These are phyloP conservation scores for Penicillium maclennaniae DNA, from an alignment of 495 filamentous ascomycete species.

Conservation along the genomic window DNA sequence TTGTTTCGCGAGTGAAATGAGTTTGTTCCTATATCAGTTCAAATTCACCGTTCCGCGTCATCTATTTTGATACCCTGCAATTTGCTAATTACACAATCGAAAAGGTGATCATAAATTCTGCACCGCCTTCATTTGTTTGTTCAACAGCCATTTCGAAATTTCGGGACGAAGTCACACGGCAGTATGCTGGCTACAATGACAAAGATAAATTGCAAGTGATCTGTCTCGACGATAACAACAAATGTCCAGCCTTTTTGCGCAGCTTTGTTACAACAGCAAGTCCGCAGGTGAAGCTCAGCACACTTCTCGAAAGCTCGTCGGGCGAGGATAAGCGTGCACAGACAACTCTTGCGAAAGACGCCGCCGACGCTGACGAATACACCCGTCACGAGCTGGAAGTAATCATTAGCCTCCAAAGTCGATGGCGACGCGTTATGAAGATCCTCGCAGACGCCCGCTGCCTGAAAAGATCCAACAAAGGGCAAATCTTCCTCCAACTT, in stretches of 20 bases:
- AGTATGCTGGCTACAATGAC: slow-evolving; percentile 7
- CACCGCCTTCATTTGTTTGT: background rate
- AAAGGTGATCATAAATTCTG: background rate
- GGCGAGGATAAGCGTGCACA: background rate
- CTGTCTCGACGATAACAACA: slow-evolving; percentile 4
- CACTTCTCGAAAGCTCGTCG: background rate
- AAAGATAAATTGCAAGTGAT: slow-evolving; percentile 14
- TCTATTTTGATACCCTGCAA: background rate
- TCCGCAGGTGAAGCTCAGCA: background rate
- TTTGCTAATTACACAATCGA: background rate
- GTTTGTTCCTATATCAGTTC: background rate
- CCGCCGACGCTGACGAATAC: slow-evolving; percentile 2
- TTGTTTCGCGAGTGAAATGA: background rate
- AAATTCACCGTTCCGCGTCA: background rate
- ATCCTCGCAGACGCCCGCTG: background rate
- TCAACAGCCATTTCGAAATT: background rate
- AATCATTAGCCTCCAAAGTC: slow-evolving; percentile 8
- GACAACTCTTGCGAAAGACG: background rate
- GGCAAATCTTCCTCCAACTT: background rate
- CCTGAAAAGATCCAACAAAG: background rate
- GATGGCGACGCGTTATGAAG: slow-evolving; percentile 7
- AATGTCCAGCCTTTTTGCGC: background rate
- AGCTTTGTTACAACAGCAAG: background rate
- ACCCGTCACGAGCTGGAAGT: slow-evolving; percentile 1
- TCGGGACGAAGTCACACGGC: background rate